A percentile compares a stretch with the other conserved stretches of the same genome.
phyloP scores from a whole-genome alignment of 2,329 filamentous ascomycete species.

The Alternaria alternata region DNA sequence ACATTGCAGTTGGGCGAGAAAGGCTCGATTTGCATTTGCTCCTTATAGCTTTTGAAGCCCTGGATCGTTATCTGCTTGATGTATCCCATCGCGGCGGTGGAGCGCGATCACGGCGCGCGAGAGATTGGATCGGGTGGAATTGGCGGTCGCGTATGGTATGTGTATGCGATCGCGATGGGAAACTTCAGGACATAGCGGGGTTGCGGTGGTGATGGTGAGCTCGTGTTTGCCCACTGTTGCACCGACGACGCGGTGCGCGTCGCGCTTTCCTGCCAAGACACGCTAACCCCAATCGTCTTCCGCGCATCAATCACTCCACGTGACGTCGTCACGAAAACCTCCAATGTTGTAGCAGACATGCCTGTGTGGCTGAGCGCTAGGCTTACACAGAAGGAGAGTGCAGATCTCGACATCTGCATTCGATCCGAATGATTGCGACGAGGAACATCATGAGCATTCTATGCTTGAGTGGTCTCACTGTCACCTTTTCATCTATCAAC shows the following conservation, averaged over 20 bases:
- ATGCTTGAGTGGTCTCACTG: no score
- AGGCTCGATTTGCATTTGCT: conserved; percentile 97
- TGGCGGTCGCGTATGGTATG: conserved; percentile 3
- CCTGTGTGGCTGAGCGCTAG: background rate
- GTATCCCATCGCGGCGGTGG: conserved; percentile 60
- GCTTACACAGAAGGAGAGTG: no score
- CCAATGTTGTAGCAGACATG: no score
- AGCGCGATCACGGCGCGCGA: conserved; percentile 7
- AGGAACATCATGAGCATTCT: no score
- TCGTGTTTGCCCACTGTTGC: conserved; percentile 19
- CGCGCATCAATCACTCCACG: background rate
- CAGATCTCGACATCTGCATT: no score
- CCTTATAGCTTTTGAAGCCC: conserved; percentile 99
- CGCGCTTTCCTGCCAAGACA: conserved; percentile 32
- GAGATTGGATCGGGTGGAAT: background rate
- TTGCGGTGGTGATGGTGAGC: conserved; percentile 12
- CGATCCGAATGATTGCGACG: no score
- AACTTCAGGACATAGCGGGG: conserved; percentile 31
- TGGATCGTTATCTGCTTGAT: conserved; percentile 99
- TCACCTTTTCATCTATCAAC: no score
- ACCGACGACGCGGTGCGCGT: conserved; percentile 35
- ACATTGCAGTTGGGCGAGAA: conserved; percentile 98
- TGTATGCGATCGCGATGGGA: conserved; percentile 21
- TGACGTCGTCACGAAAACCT: background rate
- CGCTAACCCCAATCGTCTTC: background rate